Evolutionary conservation across 352 stramenopile genomes (phyloP).

Genomic region (Pythium utonaiense): DNA sequence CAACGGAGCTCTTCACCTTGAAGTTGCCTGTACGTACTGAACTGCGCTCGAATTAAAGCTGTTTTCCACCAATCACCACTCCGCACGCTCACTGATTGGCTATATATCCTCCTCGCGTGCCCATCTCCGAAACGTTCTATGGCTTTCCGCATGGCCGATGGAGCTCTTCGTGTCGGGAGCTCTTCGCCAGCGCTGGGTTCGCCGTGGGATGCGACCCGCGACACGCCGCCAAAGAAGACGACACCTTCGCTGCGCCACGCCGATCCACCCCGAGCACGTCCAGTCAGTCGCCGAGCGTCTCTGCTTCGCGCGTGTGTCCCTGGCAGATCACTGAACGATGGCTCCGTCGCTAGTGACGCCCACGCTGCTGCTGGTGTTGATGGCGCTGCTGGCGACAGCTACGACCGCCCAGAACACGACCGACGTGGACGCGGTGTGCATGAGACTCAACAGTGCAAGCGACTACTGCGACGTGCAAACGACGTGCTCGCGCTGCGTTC

Average conservation of each 20-base stretch:
- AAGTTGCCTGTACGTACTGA: neutral
- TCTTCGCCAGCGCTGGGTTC: neutral
- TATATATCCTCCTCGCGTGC: neutral
- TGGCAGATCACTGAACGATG: neutral
- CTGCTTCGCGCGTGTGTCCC: too few relatives aligned
- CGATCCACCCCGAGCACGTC: too few relatives aligned
- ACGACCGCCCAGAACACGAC: neutral
- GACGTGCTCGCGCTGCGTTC: conserved; percentile 40
- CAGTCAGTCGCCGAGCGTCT: too few relatives aligned
- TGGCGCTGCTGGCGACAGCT: neutral
- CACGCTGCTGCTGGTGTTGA: neutral
- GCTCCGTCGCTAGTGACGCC: neutral
- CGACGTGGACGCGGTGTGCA: conserved; percentile 26
- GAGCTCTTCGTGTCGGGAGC: neutral
- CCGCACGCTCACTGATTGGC: neutral
- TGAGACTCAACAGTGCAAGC: conserved; percentile 25
- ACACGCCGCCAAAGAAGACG: neutral
- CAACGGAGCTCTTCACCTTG: neutral
- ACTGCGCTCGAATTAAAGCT: neutral
- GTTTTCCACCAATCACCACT: neutral
- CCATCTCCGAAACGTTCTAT: neutral
- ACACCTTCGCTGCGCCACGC: too few relatives aligned
- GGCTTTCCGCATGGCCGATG: neutral
- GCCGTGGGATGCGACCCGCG: neutral
- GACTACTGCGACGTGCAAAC: conserved; percentile 39